Base-by-base conservation (phyloP, 2,329 filamentous ascomycete species). In the Penicillium occitanis region DNA sequence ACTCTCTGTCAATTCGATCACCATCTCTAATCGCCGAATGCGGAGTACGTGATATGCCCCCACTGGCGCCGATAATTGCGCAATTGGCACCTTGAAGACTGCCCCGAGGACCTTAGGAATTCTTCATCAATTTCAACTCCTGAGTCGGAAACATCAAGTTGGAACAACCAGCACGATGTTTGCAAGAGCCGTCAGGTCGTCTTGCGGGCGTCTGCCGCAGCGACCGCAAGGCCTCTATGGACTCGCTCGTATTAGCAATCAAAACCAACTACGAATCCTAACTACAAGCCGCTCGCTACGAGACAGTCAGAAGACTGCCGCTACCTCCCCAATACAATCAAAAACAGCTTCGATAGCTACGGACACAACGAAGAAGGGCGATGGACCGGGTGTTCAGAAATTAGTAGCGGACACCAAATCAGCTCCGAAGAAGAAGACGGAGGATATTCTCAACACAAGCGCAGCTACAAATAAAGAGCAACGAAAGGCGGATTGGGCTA, bases 401-500 rank as follows among this genome's bases (percentile, higher is more conserved):
- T 70, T 73, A 63, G 68, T 67, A 61, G 65, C 65, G 51, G 69
- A 67, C 22, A 71, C 72, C 67, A 71, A 71, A 35, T 19, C 62
- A 57, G 35, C 40, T 1, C 73, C 74, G 58, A 60, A 72, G n/a
- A 67, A 72, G 55, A 75, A 77, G 63, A 79, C 79, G 66, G 88
- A 89, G 71, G 84, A 87, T 35, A 78, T 93, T 51, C 85, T 91
- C 22, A 80, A 85, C 13, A 84, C 90, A 74, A 85, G 90, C 68
- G 89, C 87, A 1, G 75, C 87, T 74, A 88, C 87, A 61, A 89
- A 88, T 22, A 88, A 93, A 72, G 92, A 97, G 80, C 96, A 99
- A 84, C 88, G 95, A 72, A 96, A 93, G 80, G 94, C 93, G 8
- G 95, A 99, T 75, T 97, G 94, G 94, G 93, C 93, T 58, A 99